Evolutionary conservation across 768 basidiomycete genomes (phyloP).

Genomic region (Pleurotus salmoneostramineus): DNA sequence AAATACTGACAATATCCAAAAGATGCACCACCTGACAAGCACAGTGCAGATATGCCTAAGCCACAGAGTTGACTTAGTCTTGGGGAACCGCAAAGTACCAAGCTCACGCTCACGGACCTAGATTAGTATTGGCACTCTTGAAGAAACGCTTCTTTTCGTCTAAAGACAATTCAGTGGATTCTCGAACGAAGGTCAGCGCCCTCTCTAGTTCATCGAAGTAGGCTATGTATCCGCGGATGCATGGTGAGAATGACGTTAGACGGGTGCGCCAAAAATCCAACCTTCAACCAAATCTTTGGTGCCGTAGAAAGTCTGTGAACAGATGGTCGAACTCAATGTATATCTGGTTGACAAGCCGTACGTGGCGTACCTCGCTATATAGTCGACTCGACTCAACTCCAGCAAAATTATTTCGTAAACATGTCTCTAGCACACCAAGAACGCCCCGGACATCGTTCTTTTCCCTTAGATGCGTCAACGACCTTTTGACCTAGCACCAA

Average conservation of each 20-base stretch:
- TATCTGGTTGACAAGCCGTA: slow-evolving; percentile 9
- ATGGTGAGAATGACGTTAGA: slow-evolving; percentile 2
- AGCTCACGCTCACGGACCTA: too few species aligned
- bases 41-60: slow-evolving; percentile 74
- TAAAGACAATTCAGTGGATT: slow-evolving; percentile 64
- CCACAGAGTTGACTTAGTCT: background rate
- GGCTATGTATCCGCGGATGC: slow-evolving; percentile 45
- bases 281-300: slow-evolving; percentile 90
- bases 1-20: slow-evolving; percentile 84
- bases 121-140: slow-evolving; percentile 82
- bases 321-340: background rate
- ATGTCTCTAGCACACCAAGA: slow-evolving; percentile 88
- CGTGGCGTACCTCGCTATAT: slow-evolving; percentile 81
- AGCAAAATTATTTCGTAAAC: slow-evolving; percentile 88
- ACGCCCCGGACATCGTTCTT: slow-evolving; percentile 82
- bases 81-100: background rate
- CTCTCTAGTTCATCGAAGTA: slow-evolving; percentile 78
- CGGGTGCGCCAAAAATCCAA: too few species aligned
- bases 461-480: slow-evolving; percentile 65
- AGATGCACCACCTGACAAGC: slow-evolving; percentile 92
- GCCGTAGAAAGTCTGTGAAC: slow-evolving; percentile 87
- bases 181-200: slow-evolving; percentile 73
- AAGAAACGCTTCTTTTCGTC: slow-evolving; percentile 95
- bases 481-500: slow-evolving; percentile 59
- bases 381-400: slow-evolving; percentile 80